These are phyloP conservation scores for Melocanna baccifera DNA, from an alignment of 176 grass and related monocot genomes.

Conservation along the genomic window DNA sequence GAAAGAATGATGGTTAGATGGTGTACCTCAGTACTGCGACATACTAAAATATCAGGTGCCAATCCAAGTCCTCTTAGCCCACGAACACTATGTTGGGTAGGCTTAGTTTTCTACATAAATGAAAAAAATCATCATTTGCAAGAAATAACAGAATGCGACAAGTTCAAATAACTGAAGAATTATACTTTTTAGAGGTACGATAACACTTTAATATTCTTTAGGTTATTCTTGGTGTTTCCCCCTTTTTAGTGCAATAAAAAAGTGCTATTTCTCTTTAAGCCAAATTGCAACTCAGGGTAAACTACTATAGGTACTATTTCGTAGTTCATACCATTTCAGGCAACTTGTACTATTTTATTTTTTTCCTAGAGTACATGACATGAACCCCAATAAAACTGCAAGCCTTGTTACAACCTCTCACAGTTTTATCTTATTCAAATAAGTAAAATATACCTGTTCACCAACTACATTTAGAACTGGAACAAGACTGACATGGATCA, in stretches of 20 bases:
- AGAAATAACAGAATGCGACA: not conserved
- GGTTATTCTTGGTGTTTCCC: not conserved
- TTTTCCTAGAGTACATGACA: not conserved
- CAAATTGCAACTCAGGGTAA: not conserved
- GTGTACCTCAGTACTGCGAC: constrained; percentile 72
- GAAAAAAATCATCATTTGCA: constrained; percentile 26
- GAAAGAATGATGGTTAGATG: constrained; percentile 13
- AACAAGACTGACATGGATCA: constrained; percentile 97
- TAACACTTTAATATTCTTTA: not conserved
- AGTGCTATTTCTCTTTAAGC: not conserved
- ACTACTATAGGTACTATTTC: not conserved
- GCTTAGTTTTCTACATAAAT: constrained; percentile 90
- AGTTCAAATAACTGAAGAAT: constrained; percentile 11
- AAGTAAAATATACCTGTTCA: constrained; percentile 71
- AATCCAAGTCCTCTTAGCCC: constrained; percentile 89
- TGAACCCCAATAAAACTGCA: not conserved
- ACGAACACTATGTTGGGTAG: constrained; percentile 92
- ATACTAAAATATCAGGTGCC: constrained; percentile 83
- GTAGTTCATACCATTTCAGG: constrained; percentile 8
- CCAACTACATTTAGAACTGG: constrained; percentile 94
- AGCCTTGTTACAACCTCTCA: not conserved
- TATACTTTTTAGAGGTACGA: not conserved
- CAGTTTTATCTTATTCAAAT: constrained; percentile 8
- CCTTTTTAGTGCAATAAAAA: not conserved
- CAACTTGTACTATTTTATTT: not conserved